Base-by-base conservation (phyloP, 2,329 filamentous ascomycete genomes). In the Aspergillus ibericus region DNA sequence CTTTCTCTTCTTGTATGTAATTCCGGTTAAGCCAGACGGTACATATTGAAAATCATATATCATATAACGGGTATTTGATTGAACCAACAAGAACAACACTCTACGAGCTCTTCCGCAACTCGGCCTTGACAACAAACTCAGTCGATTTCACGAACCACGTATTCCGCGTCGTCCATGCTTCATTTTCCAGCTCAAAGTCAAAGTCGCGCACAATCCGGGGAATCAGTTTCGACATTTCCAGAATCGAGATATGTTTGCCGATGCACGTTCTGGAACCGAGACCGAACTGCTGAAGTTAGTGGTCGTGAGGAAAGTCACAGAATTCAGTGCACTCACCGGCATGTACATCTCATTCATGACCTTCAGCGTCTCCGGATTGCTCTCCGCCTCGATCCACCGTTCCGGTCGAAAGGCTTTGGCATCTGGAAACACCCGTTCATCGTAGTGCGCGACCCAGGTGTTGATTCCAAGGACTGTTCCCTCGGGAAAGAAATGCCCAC, bases 381-480 rank as follows among this genome's bases (percentile, higher is more conserved):
- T 59, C 36, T 75, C 74, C 12, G 68, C 65, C 56, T 78, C 75
- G 3, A 80, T 61, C 79, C 78, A 81, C n/a, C 79, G 67, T 55
- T 80, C 78, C 0, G 82, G 82, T 10, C 73, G 68, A 62, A 81
- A 84, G 0, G 64, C 48, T 7, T 72, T 67, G 1, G 79, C 76
- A 50, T 81, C 74, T 0, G 65, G 53, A 64, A 81, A 84, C n/a
- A 83, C 73, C 0, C 56, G 58, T 15, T 70, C 67, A 54, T 81
- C 68, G 20, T 77, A 73, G 65, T 83, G 79, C 5, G 76, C 72
- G 16, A 80, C 70, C 73, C 78, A 79, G 25, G 71, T 61, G 52
- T 79, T 80, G 52, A 81, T 70, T 1, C 79, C 79, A 7, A 82
- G 75, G 0, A 72, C 69, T 0, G 76, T 71, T 1, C 80, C 78